A percentile compares a stretch with the other conserved stretches of the same genome.
These are phyloP conservation scores for Arthrobotrys musiformis DNA, from an alignment of 2,329 filamentous ascomycete genomes.

Conservation along the genomic window DNA sequence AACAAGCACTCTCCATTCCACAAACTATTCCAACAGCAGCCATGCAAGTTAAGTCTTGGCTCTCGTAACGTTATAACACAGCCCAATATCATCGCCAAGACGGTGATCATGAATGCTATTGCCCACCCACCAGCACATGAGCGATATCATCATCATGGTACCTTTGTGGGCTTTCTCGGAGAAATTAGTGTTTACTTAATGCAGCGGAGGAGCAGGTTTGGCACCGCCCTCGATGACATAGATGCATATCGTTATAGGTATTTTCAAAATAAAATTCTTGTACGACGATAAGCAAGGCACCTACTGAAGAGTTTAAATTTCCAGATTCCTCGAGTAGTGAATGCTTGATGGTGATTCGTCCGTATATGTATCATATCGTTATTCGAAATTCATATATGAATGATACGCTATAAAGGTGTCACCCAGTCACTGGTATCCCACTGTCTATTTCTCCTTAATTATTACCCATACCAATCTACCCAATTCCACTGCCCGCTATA, in stretches of 20 bases:
- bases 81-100: slow-evolving; percentile 41
- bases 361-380: no score
- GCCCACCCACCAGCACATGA: not conserved
- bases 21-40: not conserved
- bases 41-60: slow-evolving; percentile 24
- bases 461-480: slow-evolving; percentile 7
- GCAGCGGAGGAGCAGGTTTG: no score
- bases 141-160: not conserved
- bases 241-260: no score
- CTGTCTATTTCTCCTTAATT: not conserved
- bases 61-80: slow-evolving; percentile 9
- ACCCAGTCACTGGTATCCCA: not conserved
- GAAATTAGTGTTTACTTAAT: no score
- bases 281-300: no score
- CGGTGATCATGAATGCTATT: not conserved
- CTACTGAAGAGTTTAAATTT: no score
- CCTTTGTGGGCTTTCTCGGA: not conserved
- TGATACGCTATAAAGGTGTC: no score
- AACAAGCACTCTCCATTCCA: not conserved
- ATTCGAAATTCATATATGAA: no score
- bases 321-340: no score
- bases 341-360: no score
- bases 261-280: no score
- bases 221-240: not conserved
- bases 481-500: not conserved